phyloP scores from a whole-genome alignment of 306 rosid species.

The Prosopis cineraria region DNA sequence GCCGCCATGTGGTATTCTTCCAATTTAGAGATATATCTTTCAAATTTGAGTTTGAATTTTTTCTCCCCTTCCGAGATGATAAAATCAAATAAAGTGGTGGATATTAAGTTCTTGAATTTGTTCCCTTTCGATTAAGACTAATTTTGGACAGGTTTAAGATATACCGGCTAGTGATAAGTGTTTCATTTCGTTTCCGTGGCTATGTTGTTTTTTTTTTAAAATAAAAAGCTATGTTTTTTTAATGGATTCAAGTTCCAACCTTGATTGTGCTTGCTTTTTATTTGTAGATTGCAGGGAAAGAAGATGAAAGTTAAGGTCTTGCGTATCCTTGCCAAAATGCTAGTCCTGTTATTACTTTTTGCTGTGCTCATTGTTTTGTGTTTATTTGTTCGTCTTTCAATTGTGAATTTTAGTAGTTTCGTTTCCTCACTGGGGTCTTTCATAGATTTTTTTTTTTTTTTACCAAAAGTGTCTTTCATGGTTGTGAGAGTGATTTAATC shows the following conservation, averaged over 20 bases:
- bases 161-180: background rate
- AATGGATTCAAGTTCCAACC: background rate
- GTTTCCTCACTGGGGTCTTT: background rate
- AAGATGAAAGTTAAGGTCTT: constrained; percentile 60
- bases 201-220: background rate
- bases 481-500: background rate
- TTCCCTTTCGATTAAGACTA: background rate
- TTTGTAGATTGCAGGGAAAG: background rate
- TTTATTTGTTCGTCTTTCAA: too few species aligned
- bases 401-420: background rate
- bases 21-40: background rate
- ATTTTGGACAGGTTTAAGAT: background rate
- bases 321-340: constrained; percentile 49
- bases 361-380: background rate
- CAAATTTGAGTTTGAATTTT: background rate
- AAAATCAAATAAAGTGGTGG: background rate
- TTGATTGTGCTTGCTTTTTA: background rate
- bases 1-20: background rate
- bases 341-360: background rate
- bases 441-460: too few species aligned
- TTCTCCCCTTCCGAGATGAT: background rate
- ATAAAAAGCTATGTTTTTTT: background rate
- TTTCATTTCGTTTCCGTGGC: background rate
- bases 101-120: background rate
- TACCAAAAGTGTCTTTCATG: too few species aligned